Evolutionary conservation across 352 stramenopile species (phyloP), one percentile per base, ranked within the genome.

Genomic region (Pythium aphanidermatum): DNA sequence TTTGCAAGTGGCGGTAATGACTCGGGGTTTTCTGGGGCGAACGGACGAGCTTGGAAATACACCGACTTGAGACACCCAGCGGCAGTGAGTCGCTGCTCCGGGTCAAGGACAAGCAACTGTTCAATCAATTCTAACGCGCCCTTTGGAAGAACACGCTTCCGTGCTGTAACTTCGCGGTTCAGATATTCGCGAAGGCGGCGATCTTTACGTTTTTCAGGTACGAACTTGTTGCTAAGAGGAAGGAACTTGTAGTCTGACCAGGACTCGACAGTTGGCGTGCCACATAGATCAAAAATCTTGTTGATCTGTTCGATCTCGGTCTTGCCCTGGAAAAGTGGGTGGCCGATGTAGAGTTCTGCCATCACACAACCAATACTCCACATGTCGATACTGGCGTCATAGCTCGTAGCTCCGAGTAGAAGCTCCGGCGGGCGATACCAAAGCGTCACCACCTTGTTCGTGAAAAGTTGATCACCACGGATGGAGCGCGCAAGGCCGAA

Each of bases 371-470:
- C 94, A 34, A 98, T 95, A 27, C 92, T 96, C 91, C 93, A 98
- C 69, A 96, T 95, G 60, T 98, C 94, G 31, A 98, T 95, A 28
- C 73, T 95, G 6, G 80, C 78, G 28, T 95, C 84, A 61, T 98
- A 98, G 43, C 70, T 84, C 2, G 90, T 97, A n/a, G 77, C 90
- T 7, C 93, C 90, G 10, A 98, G 72, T 19, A 98, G 64, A 4
- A 98, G 74, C 65, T 98, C 94, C 0, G 94, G 94, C 4, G 92
- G 78, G 0, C 94, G 76, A 55, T 98, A 98, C 94, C 94, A 98
- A 8, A 96, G 63, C 24, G 94, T 98, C 11, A 97, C 92, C 3
- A 98, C 94, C 51, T 98, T 98, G 80, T 98, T 97, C 10, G 92
- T 98, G 46, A 92, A 95, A 7, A 89, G 60, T 48, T 92, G 76